These are phyloP conservation scores for Aotearoamyces nothofagi DNA, from an alignment of 2,329 filamentous ascomycete genomes.

Conservation along the genomic window DNA sequence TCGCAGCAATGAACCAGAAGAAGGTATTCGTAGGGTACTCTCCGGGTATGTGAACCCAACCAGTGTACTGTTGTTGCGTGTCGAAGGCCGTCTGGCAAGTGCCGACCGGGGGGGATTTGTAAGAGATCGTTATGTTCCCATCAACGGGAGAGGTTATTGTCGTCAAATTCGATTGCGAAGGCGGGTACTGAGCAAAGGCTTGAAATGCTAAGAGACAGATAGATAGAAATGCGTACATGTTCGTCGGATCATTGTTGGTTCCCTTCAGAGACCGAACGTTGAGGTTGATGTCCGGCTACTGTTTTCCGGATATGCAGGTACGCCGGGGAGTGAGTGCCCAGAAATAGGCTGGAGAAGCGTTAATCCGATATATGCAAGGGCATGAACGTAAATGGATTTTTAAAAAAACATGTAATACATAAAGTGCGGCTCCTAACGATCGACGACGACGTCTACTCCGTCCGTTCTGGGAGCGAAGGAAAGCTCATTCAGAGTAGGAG, in stretches of 20 bases:
- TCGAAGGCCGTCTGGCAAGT: constrained; percentile 51
- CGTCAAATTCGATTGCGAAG: constrained; percentile 27
- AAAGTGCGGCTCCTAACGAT: no score
- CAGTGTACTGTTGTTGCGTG: constrained; percentile 53
- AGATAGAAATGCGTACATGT: constrained; percentile 1
- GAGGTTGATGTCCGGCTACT: no score
- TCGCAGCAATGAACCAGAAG: constrained; percentile 31
- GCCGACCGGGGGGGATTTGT: constrained; percentile 43
- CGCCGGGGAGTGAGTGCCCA: no score
- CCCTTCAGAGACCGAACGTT: no score
- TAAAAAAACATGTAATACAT: no score
- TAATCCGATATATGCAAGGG: no score
- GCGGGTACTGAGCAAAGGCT: constrained; percentile 21
- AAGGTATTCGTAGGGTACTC: constrained; percentile 32
- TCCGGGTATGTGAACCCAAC: constrained; percentile 50
- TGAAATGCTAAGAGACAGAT: background rate
- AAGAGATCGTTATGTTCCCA: constrained; percentile 48
- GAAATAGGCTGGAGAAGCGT: no score
- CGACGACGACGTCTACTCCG: no score
- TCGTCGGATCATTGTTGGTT: constrained; percentile 1
- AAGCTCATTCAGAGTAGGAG: no score
- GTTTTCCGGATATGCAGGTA: no score
- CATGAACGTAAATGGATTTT: no score
- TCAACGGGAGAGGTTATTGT: constrained; percentile 47
- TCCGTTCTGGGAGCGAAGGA: no score